Conservation (phyloP, 768 basidiomycete genomes). For the Thelephora aurantiotincta region DNA sequence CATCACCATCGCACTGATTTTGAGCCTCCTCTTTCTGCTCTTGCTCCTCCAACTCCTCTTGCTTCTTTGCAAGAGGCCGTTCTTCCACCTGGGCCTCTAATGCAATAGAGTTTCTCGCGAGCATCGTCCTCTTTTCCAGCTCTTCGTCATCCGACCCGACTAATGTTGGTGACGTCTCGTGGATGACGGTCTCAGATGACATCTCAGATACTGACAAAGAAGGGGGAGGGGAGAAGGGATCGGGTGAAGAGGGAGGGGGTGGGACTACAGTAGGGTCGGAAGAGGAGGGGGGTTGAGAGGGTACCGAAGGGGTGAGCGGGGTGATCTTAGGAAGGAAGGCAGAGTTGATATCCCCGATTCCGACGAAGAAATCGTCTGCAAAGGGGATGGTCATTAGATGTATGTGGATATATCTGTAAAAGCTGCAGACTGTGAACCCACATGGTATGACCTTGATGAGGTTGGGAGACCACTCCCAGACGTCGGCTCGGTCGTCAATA, state of each 20-base stretch:
- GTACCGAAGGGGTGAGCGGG: constrained; percentile 28
- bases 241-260: constrained; percentile 4
- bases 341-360: constrained; percentile 97
- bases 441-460: constrained; percentile 95
- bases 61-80: constrained; percentile 77
- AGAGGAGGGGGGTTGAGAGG: constrained; percentile 9
- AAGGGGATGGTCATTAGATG: constrained; percentile 8
- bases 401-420: not conserved
- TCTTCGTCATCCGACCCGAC: constrained; percentile 19
- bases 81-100: constrained; percentile 79
- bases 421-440: constrained; percentile 30
- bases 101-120: constrained; percentile 58
- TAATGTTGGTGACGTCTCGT: not conserved
- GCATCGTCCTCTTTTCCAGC: constrained; percentile 40
- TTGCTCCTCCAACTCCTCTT: constrained; percentile 57
- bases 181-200: constrained; percentile 2
- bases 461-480: constrained; percentile 97
- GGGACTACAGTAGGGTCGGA: not conserved
- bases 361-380: constrained; percentile 92
- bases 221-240: not conserved
- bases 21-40: constrained; percentile 29
- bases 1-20: constrained; percentile 6
- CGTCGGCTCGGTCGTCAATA: constrained; percentile 96
- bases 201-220: not conserved
- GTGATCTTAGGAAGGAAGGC: constrained; percentile 78